Conservation (phyloP, 192 early-diverging fungal species). For the Gonapodya sp. region DNA sequence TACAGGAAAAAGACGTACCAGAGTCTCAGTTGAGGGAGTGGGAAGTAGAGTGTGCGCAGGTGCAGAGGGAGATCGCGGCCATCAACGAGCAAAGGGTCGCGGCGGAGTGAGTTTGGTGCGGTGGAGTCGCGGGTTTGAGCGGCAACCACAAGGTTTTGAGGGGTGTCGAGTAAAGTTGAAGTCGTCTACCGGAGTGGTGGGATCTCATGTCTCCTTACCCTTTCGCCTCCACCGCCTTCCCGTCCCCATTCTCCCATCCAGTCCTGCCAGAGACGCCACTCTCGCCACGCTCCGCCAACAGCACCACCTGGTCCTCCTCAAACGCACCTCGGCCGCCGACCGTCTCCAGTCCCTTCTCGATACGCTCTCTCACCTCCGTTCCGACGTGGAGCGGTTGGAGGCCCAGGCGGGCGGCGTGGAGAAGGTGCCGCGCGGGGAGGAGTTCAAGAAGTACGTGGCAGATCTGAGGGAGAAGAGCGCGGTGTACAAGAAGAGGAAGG, state of each 20-base stretch:
- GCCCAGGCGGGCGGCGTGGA: neutral
- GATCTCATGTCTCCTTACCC: too few species aligned
- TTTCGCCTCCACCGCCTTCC: too few species aligned
- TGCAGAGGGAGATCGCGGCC: neutral
- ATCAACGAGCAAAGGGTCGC: neutral
- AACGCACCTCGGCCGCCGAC: conserved; percentile 27
- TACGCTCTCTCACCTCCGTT: neutral
- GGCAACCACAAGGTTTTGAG: neutral
- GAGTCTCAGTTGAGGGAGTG: neutral
- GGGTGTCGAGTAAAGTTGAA: too few species aligned
- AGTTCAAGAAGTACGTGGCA: conserved; percentile 49
- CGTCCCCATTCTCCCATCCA: conserved; percentile 4
- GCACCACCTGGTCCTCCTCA: conserved; percentile 31
- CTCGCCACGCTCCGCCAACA: conserved; percentile 12
- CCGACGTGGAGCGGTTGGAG: conserved; percentile 25
- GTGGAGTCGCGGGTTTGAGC: neutral
- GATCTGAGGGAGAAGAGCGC: conserved; percentile 51
- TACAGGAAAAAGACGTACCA: neutral
- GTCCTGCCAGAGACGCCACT: neutral
- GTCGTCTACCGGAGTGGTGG: too few species aligned
- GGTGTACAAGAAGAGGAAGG: conserved; percentile 42
- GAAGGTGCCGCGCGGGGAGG: conserved; percentile 42
- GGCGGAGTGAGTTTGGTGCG: neutral
- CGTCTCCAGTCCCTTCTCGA: conserved; percentile 18
- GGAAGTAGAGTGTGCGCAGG: neutral